These are phyloP conservation scores for Ustilago esculenta DNA, from an alignment of 1,284 basidiomycete genomes.

Conservation along the genomic window DNA sequence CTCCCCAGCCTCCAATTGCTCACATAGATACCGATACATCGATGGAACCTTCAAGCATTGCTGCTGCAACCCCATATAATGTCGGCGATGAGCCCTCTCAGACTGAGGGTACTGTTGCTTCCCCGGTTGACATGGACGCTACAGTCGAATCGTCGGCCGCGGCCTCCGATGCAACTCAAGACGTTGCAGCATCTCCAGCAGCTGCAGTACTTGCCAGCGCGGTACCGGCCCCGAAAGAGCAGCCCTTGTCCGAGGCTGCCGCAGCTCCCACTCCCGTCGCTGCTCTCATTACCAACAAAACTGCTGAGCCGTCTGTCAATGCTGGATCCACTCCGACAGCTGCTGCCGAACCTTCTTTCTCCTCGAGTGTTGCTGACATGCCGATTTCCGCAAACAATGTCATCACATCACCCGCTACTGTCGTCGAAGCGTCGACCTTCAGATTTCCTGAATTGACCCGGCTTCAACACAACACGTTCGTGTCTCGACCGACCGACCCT, in stretches of 20 bases:
- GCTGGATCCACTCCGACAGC: background rate
- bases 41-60: background rate
- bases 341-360: background rate
- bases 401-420: conserved; percentile 11
- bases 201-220: conserved; percentile 12
- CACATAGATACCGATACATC: too few species aligned
- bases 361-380: background rate
- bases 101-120: background rate
- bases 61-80: conserved; percentile 2
- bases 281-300: conserved; percentile 5
- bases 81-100: background rate
- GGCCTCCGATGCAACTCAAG: background rate
- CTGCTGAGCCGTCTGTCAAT: background rate
- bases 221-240: conserved; percentile 1
- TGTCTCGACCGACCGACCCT: conserved; percentile 24
- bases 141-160: background rate
- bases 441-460: conserved; percentile 26
- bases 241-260: conserved; percentile 2
- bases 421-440: conserved; percentile 10
- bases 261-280: conserved; percentile 15
- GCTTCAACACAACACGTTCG: conserved; percentile 36
- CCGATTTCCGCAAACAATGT: background rate
- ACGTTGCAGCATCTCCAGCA: background rate
- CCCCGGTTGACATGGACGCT: background rate
- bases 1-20: conserved; percentile 2